Evolutionary conservation across 345 rosid species (phyloP).

Genomic region (Balakata baccata): DNA sequence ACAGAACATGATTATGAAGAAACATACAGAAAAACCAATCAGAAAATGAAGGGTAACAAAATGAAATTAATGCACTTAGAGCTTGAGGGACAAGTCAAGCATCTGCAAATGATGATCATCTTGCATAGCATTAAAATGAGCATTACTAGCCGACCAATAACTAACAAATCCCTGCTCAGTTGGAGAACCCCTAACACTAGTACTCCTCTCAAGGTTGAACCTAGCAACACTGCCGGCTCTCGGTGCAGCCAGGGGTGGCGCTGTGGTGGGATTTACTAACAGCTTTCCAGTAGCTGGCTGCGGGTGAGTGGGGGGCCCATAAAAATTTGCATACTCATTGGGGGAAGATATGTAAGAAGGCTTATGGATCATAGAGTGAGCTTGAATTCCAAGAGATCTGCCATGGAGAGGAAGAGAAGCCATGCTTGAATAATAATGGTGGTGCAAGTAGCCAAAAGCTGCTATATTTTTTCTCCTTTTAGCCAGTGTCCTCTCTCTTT

Average conservation of each 20-base stretch:
- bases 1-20: slow-evolving; percentile 22
- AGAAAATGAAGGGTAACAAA: not conserved
- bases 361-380: slow-evolving; percentile 60
- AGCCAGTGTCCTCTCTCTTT: slow-evolving; percentile 25
- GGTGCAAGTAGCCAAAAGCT: slow-evolving; percentile 43
- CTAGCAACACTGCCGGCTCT: slow-evolving; percentile 33
- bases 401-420: slow-evolving; percentile 52
- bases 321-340: slow-evolving; percentile 28
- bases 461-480: slow-evolving; percentile 15
- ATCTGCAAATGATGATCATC: slow-evolving; percentile 45
- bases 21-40: too few species aligned
- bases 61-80: slow-evolving; percentile 27
- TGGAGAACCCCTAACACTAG: slow-evolving; percentile 1
- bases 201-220: slow-evolving; percentile 36
- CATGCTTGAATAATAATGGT: slow-evolving; percentile 36
- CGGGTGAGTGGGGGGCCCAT: slow-evolving; percentile 32
- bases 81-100: slow-evolving; percentile 71
- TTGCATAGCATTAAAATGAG: slow-evolving; percentile 28
- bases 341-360: slow-evolving; percentile 32
- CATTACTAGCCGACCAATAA: slow-evolving; percentile 31
- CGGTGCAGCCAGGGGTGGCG: not conserved
- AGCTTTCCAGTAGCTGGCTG: slow-evolving; percentile 58
- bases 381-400: slow-evolving; percentile 62
- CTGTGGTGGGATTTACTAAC: slow-evolving; percentile 22
- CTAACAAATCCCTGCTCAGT: slow-evolving; percentile 22